Evolutionary conservation across 345 rosid genomes (phyloP).

Genomic region (Syzygium aromaticum): DNA sequence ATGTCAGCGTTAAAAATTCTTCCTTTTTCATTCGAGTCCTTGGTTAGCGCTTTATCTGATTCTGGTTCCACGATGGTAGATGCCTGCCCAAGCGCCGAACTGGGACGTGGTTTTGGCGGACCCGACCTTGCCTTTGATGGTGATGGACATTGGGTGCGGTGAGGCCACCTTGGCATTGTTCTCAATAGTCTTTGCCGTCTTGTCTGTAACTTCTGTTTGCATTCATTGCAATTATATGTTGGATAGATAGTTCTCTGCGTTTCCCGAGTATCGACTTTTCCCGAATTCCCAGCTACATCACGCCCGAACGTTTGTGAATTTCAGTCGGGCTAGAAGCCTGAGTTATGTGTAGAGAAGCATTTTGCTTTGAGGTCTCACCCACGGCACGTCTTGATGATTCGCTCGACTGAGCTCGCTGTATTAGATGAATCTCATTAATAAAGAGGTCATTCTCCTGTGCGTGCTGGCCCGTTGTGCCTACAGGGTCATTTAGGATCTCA

Average conservation of each 20-base stretch:
- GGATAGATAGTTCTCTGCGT: background rate
- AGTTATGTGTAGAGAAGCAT: too few relatives aligned
- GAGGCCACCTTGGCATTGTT: background rate
- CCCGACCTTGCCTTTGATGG: conserved; percentile 58
- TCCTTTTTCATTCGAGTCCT: too few relatives aligned
- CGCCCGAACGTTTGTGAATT: too few relatives aligned
- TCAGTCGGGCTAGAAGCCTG: too few relatives aligned
- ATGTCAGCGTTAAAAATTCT: conserved; percentile 36
- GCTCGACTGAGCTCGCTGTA: too few relatives aligned
- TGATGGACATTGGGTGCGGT: conserved; percentile 97
- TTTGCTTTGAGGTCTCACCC: too few relatives aligned
- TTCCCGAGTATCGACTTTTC: background rate
- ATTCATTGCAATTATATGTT: background rate
- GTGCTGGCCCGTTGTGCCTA: too few relatives aligned
- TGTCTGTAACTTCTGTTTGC: background rate
- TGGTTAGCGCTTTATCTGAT: background rate
- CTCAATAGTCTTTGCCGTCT: background rate
- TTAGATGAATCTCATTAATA: too few relatives aligned
- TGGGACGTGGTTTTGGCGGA: conserved; percentile 71
- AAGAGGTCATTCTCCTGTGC: too few relatives aligned
- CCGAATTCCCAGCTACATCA: background rate
- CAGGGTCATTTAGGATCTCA: too few relatives aligned
- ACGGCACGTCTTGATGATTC: too few relatives aligned
- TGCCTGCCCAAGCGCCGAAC: conserved; percentile 50
- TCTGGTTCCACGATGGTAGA: conserved; percentile 17